phyloP scores from a whole-genome alignment of 768 basidiomycete genomes.

The Rhodosporidiobolus odoratus region DNA sequence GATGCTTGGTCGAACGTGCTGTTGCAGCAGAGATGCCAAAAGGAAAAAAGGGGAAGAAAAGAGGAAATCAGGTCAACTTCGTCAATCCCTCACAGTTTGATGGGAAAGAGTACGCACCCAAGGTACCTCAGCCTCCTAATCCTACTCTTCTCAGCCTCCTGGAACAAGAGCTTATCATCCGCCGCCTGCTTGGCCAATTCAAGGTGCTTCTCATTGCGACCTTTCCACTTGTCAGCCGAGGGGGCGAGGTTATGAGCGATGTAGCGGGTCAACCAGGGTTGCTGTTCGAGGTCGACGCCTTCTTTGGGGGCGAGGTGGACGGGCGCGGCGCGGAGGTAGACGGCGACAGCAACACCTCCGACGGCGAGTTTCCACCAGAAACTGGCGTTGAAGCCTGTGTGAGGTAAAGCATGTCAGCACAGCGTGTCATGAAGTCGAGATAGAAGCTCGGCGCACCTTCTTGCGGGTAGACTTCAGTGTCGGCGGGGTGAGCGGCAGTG shows the following conservation, averaged over 20 bases:
- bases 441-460: constrained; percentile 9
- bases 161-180: constrained; percentile 48
- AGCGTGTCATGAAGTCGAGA: not conserved
- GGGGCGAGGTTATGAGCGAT: constrained; percentile 45
- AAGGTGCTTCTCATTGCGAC: constrained; percentile 48
- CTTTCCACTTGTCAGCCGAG: constrained; percentile 43
- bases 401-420: not conserved
- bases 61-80: not conserved
- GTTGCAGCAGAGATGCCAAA: not conserved
- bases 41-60: not conserved
- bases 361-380: constrained; percentile 45
- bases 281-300: constrained; percentile 35
- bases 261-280: constrained; percentile 43
- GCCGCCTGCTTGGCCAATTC: constrained; percentile 45
- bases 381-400: constrained; percentile 46
- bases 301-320: constrained; percentile 37
- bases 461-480: constrained; percentile 29
- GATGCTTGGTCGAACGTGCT: constrained; percentile 49
- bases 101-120: constrained; percentile 41
- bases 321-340: constrained; percentile 44
- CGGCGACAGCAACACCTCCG: constrained; percentile 40
- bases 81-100: too few species aligned
- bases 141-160: constrained; percentile 48
- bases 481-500: not conserved
- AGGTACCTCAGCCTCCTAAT: constrained; percentile 46